Evolutionary conservation across 2,329 filamentous ascomycete genomes (phyloP).

Genomic region (Curvularia lunata): DNA sequence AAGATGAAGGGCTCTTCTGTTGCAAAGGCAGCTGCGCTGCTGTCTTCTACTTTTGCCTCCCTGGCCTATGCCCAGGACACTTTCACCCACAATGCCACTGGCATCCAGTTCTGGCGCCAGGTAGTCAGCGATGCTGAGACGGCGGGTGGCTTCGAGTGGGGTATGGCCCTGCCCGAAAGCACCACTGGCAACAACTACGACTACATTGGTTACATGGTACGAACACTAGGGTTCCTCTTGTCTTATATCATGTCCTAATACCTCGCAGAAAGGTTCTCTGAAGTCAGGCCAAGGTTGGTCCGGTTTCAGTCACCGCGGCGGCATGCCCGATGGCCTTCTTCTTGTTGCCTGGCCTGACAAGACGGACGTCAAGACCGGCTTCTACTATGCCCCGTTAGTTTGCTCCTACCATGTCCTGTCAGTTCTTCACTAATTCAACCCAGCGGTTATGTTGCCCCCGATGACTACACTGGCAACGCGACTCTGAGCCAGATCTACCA

Average conservation of each 20-base stretch:
- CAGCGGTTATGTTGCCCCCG: conserved; percentile 65
- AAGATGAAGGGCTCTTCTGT: conserved; percentile 46
- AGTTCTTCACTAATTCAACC: conserved; percentile 16
- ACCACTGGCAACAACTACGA: conserved; percentile 37
- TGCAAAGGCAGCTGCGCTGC: conserved; percentile 47
- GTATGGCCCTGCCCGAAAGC: conserved; percentile 41
- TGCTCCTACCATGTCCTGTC: too few relatives aligned
- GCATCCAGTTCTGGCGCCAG: conserved; percentile 43
- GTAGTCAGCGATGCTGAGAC: conserved; percentile 35
- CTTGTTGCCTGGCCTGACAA: conserved; percentile 43
- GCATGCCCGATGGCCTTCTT: conserved; percentile 46
- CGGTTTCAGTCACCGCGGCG: conserved; percentile 47
- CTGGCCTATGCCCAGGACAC: conserved; percentile 40
- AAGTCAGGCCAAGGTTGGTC: conserved; percentile 43
- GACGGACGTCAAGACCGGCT: conserved; percentile 39
- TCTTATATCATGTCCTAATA: conserved; percentile 16
- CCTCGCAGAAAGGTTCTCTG: conserved; percentile 37
- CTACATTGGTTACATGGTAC: conserved; percentile 49
- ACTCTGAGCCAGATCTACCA: conserved; percentile 66
- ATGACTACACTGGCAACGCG: conserved; percentile 66
- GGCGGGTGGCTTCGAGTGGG: conserved; percentile 45
- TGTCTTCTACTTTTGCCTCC: conserved; percentile 43
- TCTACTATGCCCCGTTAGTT: conserved; percentile 41
- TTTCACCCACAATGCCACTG: conserved; percentile 41
- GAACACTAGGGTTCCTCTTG: background rate